Evolutionary conservation across 2,329 filamentous ascomycete species (phyloP), one percentile per base, ranked within the genome.

Genomic region (Colletotrichum siamense): DNA sequence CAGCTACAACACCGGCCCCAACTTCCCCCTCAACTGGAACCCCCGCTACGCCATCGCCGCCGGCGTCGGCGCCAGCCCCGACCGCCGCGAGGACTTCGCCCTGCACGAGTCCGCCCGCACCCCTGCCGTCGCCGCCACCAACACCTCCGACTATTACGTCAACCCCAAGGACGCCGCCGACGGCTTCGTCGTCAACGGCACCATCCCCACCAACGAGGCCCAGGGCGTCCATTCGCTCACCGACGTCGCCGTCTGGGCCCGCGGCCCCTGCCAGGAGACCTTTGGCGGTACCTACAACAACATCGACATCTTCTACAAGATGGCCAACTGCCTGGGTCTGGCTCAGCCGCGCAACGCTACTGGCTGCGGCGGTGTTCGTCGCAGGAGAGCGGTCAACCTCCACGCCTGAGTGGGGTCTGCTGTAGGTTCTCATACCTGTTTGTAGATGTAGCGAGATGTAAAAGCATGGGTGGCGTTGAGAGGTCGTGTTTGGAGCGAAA

Each of bases 11-110:
- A 94, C 94, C 26, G 93, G 94, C 68, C 89, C 91, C 79, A 91
- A 94, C 86, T 98, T 97, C 89, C 95, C 95, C 24, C 88, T 91
- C 77, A 95, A 95, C 87, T 97, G 95, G 95, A 94, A 95, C 82
- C 95, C 95, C 16, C 91, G 95, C 36, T 97, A 96, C 86, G 94
- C 94, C 74, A 91, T 98, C 67, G 95, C 94, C 72, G 90, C 92
- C 55, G 95, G 95, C 68, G 84, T 95, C 39, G 91, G 89, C 65
- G 94, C 94, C 36, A 90, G 91, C 81, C 95, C 95, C 0, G 95
- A 98, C 83, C 92, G 89, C 80, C 90, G 94, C 26, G 95, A 98
- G 88, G 91, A 94, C 86, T 98, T 93, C 88, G 89, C 89, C 78
- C 92, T 96, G 16, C 92, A 92, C 86, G 86, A 88, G 22, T 92